A percentile compares a stretch with the other conserved stretches of the same genome.
These are phyloP conservation scores for Aspergillus caelatus DNA, from an alignment of 2,329 filamentous ascomycete species.

Conservation along the genomic window DNA sequence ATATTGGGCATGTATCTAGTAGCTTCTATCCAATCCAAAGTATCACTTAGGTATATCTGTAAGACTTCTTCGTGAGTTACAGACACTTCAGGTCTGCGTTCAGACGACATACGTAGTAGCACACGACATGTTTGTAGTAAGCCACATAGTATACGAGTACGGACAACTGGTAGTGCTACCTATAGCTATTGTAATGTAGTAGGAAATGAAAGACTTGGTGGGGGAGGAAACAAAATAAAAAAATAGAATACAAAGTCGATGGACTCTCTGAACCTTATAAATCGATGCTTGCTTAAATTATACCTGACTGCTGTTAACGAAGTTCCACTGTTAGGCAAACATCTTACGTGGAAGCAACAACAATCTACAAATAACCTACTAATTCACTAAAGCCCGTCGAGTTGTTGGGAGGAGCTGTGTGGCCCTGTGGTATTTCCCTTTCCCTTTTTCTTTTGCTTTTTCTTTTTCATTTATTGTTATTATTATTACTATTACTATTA, in stretches of 20 bases:
- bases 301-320: not conserved
- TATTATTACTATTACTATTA: too few species aligned
- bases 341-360: not conserved
- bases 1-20: not conserved
- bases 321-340: constrained; percentile 2
- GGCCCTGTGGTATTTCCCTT: not conserved
- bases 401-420: not conserved
- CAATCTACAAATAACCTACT: too few species aligned
- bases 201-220: not conserved
- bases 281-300: too few species aligned
- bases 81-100: not conserved
- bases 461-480: too few species aligned
- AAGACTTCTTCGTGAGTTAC: not conserved
- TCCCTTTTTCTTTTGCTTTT: too few species aligned
- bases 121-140: not conserved
- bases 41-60: not conserved
- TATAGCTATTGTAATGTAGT: not conserved
- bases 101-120: not conserved
- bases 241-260: not conserved
- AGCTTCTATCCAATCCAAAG: not conserved
- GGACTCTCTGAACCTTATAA: not conserved
- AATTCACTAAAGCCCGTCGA: not conserved
- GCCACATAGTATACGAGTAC: not conserved
- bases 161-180: not conserved
- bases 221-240: not conserved